phyloP scores from a whole-genome alignment of 1,284 basidiomycete species.

The Fomitopsis betulina region DNA sequence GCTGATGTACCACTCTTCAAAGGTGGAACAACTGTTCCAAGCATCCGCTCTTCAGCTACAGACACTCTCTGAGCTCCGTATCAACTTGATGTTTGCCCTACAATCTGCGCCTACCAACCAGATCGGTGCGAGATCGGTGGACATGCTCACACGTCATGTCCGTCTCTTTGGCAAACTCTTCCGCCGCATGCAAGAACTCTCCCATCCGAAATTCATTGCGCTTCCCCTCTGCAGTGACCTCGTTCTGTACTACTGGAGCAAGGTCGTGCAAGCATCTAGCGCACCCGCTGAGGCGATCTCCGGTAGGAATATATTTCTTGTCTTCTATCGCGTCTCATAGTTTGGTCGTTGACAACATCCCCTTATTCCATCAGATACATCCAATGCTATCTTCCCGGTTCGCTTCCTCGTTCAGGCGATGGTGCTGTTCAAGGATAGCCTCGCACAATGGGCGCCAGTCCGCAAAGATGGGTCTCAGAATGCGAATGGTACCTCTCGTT shows the following conservation, averaged over 20 bases:
- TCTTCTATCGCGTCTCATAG: background rate
- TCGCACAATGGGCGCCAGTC: conserved; percentile 66
- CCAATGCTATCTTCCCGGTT: conserved; percentile 60
- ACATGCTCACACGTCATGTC: conserved; percentile 61
- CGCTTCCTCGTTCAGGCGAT: conserved; percentile 83
- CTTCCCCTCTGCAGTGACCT: conserved; percentile 62
- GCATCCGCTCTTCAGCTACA: conserved; percentile 52
- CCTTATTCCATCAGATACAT: conserved; percentile 37
- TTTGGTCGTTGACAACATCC: background rate
- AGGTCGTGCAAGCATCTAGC: conserved; percentile 64
- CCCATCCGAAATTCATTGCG: conserved; percentile 51
- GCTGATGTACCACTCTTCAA: conserved; percentile 1
- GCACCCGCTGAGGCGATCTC: conserved; percentile 46
- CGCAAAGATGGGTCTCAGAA: conserved; percentile 58
- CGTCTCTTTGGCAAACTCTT: conserved; percentile 74
- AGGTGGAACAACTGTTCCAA: conserved; percentile 61
- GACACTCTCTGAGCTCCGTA: conserved; percentile 46
- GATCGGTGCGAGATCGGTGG: conserved; percentile 37
- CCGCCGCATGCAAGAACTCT: conserved; percentile 63
- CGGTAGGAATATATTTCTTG: conserved; percentile 38
- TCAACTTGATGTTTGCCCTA: conserved; percentile 34
- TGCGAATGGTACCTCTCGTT: conserved; percentile 41
- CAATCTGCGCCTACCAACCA: conserved; percentile 22
- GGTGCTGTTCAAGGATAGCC: conserved; percentile 83
- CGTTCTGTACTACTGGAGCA: conserved; percentile 74